Evolutionary conservation across 345 rosid genomes (phyloP).

Genomic region (Eutrema japonicum): DNA sequence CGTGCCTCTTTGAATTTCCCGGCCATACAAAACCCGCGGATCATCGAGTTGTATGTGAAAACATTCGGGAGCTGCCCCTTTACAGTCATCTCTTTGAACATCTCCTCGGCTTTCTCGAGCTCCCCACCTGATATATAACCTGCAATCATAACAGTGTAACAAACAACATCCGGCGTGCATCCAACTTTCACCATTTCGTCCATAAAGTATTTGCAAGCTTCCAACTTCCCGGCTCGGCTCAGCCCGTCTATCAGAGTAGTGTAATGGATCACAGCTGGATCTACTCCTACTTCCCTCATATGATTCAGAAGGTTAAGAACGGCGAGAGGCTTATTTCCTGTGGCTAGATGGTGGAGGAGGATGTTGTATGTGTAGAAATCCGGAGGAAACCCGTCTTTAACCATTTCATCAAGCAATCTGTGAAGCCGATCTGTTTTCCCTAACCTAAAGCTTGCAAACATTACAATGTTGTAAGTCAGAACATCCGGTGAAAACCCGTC

Average conservation of each 20-base stretch:
- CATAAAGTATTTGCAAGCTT: conserved; percentile 78
- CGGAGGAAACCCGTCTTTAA: conserved; percentile 62
- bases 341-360: conserved; percentile 81
- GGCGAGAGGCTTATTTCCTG: conserved; percentile 75
- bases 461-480: conserved; percentile 69
- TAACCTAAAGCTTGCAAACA: conserved; percentile 77
- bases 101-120: conserved; percentile 68
- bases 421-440: conserved; percentile 67
- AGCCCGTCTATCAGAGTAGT: conserved; percentile 88
- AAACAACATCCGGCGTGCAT: conserved; percentile 76
- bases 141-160: conserved; percentile 85
- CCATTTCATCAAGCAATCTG: conserved; percentile 81
- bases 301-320: conserved; percentile 75
- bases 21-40: conserved; percentile 81
- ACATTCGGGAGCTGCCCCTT: conserved; percentile 80
- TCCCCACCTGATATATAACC: conserved; percentile 69
- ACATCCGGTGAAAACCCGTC: conserved; percentile 66
- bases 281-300: conserved; percentile 75
- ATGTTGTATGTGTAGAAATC: conserved; percentile 83
- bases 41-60: conserved; percentile 83
- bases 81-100: conserved; percentile 70
- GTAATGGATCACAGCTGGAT: conserved; percentile 72
- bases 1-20: conserved; percentile 74
- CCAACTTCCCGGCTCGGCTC: conserved; percentile 88
- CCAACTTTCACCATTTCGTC: conserved; percentile 75